Evolutionary conservation across 345 rosid genomes (phyloP).

Genomic region (Kernera saxatilis): DNA sequence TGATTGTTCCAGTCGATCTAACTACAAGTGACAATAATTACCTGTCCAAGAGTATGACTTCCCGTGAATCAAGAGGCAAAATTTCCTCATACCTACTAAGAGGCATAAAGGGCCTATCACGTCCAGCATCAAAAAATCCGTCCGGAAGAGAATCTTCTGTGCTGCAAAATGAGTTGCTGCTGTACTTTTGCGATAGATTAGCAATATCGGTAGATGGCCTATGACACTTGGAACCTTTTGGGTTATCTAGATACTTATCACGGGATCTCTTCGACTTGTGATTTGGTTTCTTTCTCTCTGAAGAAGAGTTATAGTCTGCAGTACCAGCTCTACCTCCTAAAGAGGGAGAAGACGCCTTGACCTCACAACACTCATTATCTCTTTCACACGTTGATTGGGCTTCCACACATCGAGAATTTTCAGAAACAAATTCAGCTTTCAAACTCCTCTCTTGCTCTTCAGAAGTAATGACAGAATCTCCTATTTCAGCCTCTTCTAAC

Average conservation of each 20-base stretch:
- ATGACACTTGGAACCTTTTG: constrained; percentile 78
- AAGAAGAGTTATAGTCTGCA: constrained; percentile 45
- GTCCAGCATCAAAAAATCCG: constrained; percentile 98
- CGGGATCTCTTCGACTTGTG: constrained; percentile 63
- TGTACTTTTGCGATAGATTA: constrained; percentile 56
- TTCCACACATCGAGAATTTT: constrained; percentile 29
- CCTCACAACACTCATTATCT: constrained; percentile 28
- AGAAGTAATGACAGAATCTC: constrained; percentile 34
- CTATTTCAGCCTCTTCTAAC: constrained; percentile 35
- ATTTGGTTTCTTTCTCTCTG: constrained; percentile 34
- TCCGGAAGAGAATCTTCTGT: constrained; percentile 69
- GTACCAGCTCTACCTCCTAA: constrained; percentile 27
- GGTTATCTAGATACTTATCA: constrained; percentile 69
- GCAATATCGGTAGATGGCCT: constrained; percentile 46
- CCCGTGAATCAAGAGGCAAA: constrained; percentile 74
- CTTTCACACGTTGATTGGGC: constrained; percentile 27
- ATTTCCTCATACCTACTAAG: constrained; percentile 52
- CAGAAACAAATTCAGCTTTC: constrained; percentile 24
- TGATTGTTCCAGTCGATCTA: not conserved
- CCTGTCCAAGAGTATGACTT: constrained; percentile 98
- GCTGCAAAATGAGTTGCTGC: constrained; percentile 65
- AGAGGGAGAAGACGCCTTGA: constrained; percentile 38
- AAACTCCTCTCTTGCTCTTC: constrained; percentile 38
- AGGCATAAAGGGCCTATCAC: constrained; percentile 83
- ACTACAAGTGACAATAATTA: constrained; percentile 18